These are phyloP conservation scores for Leptographium flavum DNA, from an alignment of 2,329 filamentous ascomycete genomes.

Conservation along the genomic window DNA sequence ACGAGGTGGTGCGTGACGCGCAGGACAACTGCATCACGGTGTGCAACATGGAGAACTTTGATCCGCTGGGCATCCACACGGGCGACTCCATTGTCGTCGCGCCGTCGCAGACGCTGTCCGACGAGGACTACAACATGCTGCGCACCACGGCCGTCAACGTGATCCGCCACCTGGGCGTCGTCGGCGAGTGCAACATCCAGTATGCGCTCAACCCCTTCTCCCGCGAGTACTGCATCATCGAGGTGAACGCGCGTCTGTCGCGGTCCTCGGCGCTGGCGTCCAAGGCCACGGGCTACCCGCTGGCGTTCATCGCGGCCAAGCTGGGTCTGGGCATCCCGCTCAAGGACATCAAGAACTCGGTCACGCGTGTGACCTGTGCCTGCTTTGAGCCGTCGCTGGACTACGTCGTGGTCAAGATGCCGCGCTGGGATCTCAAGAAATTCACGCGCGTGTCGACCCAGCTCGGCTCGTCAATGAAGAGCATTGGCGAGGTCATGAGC, in stretches of 20 bases:
- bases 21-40: slow-evolving; percentile 98
- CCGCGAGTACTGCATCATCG: slow-evolving; percentile 95
- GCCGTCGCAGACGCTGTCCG: slow-evolving; percentile 88
- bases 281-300: slow-evolving; percentile 90
- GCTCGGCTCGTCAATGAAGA: slow-evolving; percentile 98
- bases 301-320: slow-evolving; percentile 95
- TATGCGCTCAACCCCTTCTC: slow-evolving; percentile 94
- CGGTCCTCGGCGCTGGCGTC: slow-evolving; percentile 90
- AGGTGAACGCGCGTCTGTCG: slow-evolving; percentile 93
- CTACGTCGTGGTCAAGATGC: slow-evolving; percentile 98
- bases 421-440: slow-evolving; percentile 97
- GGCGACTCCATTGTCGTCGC: slow-evolving; percentile 97
- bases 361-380: slow-evolving; percentile 89
- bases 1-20: slow-evolving; percentile 91
- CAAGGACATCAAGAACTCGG: slow-evolving; percentile 91
- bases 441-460: slow-evolving; percentile 94
- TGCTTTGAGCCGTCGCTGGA: slow-evolving; percentile 98
- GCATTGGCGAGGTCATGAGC: slow-evolving; percentile 97
- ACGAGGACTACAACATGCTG: slow-evolving; percentile 99
- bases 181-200: slow-evolving; percentile 98
- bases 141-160: slow-evolving; percentile 94
- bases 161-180: slow-evolving; percentile 90
- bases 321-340: slow-evolving; percentile 86
- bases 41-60: slow-evolving; percentile 99
- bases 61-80: slow-evolving; percentile 93